phyloP scores from a whole-genome alignment of 1,139 yeast genomes.

The Wickerhamomyces sp. region DNA sequence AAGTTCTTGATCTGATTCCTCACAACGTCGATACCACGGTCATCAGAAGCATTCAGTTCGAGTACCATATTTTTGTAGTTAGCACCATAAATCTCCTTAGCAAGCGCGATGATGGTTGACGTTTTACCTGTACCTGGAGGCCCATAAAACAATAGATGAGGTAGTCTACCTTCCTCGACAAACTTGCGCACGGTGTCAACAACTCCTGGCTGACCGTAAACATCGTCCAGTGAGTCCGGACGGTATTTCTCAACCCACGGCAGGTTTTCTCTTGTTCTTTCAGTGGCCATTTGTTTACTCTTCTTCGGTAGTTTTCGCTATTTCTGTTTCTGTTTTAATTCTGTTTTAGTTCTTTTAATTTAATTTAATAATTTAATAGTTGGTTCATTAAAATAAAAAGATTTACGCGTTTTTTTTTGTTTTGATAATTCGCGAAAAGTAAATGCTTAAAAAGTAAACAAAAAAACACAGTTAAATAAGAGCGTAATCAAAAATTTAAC shows the following conservation, averaged over 20 bases:
- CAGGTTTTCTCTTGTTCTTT: conserved; percentile 33
- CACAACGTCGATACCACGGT: conserved; percentile 93
- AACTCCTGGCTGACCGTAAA: conserved; percentile 86
- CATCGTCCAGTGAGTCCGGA: conserved; percentile 78
- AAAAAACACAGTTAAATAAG: background rate
- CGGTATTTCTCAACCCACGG: conserved; percentile 94
- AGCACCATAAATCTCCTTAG: conserved; percentile 85
- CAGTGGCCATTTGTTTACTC: conserved; percentile 20
- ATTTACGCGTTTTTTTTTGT: too few species aligned
- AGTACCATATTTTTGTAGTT: conserved; percentile 84
- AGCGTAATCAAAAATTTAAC: background rate
- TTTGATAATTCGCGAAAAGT: too few species aligned
- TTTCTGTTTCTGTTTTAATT: too few species aligned
- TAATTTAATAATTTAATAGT: too few species aligned
- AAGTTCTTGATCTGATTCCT: conserved; percentile 89
- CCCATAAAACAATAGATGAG: conserved; percentile 89
- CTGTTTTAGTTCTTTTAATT: too few species aligned
- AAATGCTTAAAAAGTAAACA: too few species aligned
- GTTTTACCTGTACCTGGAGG: conserved; percentile 99
- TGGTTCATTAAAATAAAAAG: too few species aligned
- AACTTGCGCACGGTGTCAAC: conserved; percentile 80
- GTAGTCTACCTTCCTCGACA: conserved; percentile 77
- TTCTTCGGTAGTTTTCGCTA: too few species aligned
- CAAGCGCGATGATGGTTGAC: conserved; percentile 86
- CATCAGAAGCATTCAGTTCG: conserved; percentile 95